Evolutionary conservation across 2,329 filamentous ascomycete species (phyloP).

Genomic region (Clarireedia homoeocarpa): DNA sequence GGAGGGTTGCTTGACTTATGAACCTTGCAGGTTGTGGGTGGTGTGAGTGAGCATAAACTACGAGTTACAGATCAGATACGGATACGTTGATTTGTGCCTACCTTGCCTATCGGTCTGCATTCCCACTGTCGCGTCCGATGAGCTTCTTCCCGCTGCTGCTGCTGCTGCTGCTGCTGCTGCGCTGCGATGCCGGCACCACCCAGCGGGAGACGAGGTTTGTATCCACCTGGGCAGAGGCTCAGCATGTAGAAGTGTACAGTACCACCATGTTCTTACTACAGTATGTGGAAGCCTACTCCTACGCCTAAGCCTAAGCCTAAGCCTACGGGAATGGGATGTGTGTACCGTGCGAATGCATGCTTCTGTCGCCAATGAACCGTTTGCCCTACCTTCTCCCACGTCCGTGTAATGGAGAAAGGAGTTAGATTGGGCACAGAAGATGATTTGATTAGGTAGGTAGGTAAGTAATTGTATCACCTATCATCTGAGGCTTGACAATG

Average conservation of each 20-base stretch:
- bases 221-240: not conserved
- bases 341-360: not conserved
- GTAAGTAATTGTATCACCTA: constrained; percentile 9
- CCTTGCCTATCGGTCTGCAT: not conserved
- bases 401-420: not conserved
- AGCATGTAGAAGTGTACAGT: no score
- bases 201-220: constrained; percentile 23
- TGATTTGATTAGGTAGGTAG: constrained; percentile 17
- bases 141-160: no score
- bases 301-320: no score
- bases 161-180: no score
- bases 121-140: not conserved
- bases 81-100: no score
- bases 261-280: no score
- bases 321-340: not conserved
- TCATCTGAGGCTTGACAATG: constrained; percentile 13
- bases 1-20: no score
- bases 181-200: constrained; percentile 15
- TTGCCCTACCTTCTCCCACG: not conserved
- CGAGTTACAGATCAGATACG: no score
- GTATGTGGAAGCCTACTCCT: not conserved
- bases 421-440: constrained; percentile 17
- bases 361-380: constrained; percentile 4
- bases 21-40: no score
- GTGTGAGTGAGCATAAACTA: no score